These are phyloP conservation scores for Hanseniaspora sp. DNA, from an alignment of 1,139 yeast genomes.

Conservation along the genomic window DNA sequence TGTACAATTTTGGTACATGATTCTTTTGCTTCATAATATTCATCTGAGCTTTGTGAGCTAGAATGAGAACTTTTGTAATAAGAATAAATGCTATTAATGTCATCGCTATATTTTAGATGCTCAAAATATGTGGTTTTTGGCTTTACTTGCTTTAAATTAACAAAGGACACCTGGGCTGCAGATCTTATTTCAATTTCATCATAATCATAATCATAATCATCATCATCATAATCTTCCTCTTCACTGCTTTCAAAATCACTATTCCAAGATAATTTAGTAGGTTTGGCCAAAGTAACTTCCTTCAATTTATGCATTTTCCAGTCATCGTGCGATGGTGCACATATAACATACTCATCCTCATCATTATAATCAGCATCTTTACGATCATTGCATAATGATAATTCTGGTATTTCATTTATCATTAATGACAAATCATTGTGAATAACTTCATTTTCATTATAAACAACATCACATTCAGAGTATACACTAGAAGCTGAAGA, in stretches of 20 bases:
- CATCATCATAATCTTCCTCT: not conserved
- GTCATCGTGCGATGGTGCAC: not conserved
- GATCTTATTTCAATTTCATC: too few species aligned
- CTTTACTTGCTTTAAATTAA: too few species aligned
- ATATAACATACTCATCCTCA: not conserved
- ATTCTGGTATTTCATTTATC: not conserved
- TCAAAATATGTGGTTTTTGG: too few species aligned
- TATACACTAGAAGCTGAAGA: constrained; percentile 13
- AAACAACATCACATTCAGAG: not conserved
- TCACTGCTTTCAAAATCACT: constrained; percentile 1
- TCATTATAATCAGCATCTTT: not conserved
- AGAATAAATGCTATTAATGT: too few species aligned
- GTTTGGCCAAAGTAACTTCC: not conserved
- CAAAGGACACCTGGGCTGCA: too few species aligned
- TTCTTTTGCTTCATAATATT: too few species aligned
- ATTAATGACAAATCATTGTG: not conserved
- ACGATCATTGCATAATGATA: not conserved
- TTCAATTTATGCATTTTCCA: not conserved
- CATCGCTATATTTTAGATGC: too few species aligned
- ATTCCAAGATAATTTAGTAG: not conserved
- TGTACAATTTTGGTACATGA: too few species aligned
- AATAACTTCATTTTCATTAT: not conserved
- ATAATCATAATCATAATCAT: too few species aligned
- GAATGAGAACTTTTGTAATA: too few species aligned
- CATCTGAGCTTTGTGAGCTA: too few species aligned